These are phyloP conservation scores for Umbelopsis isabellina DNA, from an alignment of 192 early-diverging fungal genomes.

Conservation along the genomic window DNA sequence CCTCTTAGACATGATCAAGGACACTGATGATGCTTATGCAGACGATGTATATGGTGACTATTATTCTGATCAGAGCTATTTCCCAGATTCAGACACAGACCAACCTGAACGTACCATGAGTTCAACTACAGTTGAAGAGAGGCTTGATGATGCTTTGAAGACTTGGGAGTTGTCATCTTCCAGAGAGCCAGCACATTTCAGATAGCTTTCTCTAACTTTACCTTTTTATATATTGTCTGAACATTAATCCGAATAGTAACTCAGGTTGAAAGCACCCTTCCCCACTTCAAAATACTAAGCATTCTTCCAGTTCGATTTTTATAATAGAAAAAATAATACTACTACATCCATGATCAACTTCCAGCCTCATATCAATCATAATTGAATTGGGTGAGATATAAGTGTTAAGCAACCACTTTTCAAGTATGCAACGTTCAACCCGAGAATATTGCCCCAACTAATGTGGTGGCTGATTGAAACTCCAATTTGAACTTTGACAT, in stretches of 20 bases:
- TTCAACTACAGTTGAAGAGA: constrained; percentile 21
- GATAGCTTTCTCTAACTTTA: not conserved
- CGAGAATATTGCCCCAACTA: no score
- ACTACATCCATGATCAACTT: not conserved
- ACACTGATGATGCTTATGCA: not conserved
- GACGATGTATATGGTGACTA: constrained; percentile 8
- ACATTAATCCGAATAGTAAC: not conserved
- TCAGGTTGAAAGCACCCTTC: not conserved
- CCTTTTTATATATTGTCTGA: no score
- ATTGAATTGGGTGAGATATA: no score
- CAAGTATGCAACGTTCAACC: no score
- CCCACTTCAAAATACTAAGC: not conserved
- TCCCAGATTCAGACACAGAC: constrained; percentile 7
- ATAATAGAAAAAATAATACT: constrained; percentile 10
- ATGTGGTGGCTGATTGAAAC: no score
- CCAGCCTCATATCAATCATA: not conserved
- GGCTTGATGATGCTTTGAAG: constrained; percentile 23
- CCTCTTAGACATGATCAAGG: constrained; percentile 4
- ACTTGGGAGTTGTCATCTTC: not conserved
- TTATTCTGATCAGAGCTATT: constrained; percentile 17
- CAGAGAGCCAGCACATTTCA: not conserved
- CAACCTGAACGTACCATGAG: not conserved
- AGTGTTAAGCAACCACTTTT: no score
- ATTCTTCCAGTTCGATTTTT: not conserved
- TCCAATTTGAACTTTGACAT: no score